Evolutionary conservation across 2,329 filamentous ascomycete genomes (phyloP).

Genomic region (Fonsecaea erecta): DNA sequence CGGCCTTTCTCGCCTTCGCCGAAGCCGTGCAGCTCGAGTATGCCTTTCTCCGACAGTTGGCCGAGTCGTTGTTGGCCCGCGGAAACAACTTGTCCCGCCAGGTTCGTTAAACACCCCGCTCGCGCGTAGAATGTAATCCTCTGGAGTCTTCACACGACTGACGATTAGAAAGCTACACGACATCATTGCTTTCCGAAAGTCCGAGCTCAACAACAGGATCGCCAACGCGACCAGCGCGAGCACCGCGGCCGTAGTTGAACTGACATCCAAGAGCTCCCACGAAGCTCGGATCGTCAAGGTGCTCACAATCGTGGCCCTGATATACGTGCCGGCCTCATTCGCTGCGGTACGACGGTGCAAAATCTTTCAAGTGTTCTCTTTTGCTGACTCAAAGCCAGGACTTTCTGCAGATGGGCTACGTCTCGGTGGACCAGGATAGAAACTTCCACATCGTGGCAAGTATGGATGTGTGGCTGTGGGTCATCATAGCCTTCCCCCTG

Average conservation of each 20-base stretch:
- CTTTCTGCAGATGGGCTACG: conserved; percentile 10
- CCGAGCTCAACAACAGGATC: conserved; percentile 8
- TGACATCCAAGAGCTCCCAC: conserved; percentile 3
- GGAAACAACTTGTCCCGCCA: conserved; percentile 7
- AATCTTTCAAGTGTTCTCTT: not conserved
- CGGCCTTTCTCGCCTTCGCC: not conserved
- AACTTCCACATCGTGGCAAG: conserved; percentile 9
- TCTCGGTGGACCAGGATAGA: not conserved
- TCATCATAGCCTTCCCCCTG: conserved; percentile 7
- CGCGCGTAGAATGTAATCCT: not conserved
- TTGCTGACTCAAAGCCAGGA: not conserved
- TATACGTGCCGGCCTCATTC: conserved; percentile 8
- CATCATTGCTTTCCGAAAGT: conserved; percentile 7
- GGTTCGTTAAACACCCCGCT: not conserved
- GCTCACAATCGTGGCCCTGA: conserved; percentile 4
- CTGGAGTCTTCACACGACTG: not conserved
- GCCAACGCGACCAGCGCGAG: conserved; percentile 3
- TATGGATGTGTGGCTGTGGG: conserved; percentile 6
- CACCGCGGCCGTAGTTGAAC: not conserved
- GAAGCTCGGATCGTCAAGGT: conserved; percentile 7
- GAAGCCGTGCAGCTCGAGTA: conserved; percentile 1
- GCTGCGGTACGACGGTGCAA: not conserved
- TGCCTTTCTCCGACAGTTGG: not conserved
- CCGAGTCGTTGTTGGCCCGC: conserved; percentile 1
- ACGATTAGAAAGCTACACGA: not conserved